phyloP scores from a whole-genome alignment of 257 asterid species.

The Gynochthodes officinalis region DNA sequence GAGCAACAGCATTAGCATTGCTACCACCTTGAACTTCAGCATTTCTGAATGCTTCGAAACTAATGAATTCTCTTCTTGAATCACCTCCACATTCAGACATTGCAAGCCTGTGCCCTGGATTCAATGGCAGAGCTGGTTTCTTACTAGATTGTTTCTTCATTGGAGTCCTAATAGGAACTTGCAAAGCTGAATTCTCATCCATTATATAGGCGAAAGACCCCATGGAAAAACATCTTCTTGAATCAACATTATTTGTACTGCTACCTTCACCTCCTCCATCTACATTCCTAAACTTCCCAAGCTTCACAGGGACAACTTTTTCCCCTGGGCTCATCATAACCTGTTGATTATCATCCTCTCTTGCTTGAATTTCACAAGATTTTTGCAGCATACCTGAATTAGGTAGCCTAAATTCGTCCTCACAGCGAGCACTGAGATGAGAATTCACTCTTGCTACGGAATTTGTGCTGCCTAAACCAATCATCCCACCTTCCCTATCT shows the following conservation, averaged over 20 bases:
- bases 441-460: slow-evolving; percentile 47
- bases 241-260: slow-evolving; percentile 37
- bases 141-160: slow-evolving; percentile 49
- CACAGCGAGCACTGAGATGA: slow-evolving; percentile 32
- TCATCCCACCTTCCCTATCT: slow-evolving; percentile 23
- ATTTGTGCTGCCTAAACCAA: slow-evolving; percentile 6
- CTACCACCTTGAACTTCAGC: slow-evolving; percentile 6
- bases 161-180: slow-evolving; percentile 74
- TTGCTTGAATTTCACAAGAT: slow-evolving; percentile 49
- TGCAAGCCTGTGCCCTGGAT: slow-evolving; percentile 59
- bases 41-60: slow-evolving; percentile 46
- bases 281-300: slow-evolving; percentile 74
- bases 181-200: slow-evolving; percentile 65
- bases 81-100: slow-evolving; percentile 81
- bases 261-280: slow-evolving; percentile 44
- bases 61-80: slow-evolving; percentile 68
- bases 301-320: slow-evolving; percentile 68
- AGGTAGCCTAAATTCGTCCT: slow-evolving; percentile 25
- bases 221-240: slow-evolving; percentile 92
- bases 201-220: slow-evolving; percentile 91
- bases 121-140: slow-evolving; percentile 49
- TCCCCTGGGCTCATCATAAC: slow-evolving; percentile 27
- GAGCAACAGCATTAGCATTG: neutral
- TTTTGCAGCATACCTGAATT: slow-evolving; percentile 28
- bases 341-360: slow-evolving; percentile 31